Conservation (phyloP, 257 asterid genomes). For the Ligustrum vulgare region DNA sequence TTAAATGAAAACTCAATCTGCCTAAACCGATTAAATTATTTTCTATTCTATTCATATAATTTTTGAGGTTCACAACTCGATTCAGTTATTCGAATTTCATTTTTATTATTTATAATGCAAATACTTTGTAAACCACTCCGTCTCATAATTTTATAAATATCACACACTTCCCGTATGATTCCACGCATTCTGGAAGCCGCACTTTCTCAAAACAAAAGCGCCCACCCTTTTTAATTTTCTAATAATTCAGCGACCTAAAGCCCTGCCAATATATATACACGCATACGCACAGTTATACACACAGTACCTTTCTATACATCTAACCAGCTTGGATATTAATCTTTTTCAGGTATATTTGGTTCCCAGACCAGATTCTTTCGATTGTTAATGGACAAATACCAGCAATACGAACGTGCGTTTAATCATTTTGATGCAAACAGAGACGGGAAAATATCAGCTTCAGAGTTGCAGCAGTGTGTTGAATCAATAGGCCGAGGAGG, state of each 20-base stretch:
- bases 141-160: neutral
- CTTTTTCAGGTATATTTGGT: neutral
- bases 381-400: slow-evolving; percentile 33
- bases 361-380: neutral
- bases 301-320: neutral
- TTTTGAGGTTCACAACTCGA: too few species aligned
- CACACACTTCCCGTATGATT: neutral
- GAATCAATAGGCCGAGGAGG: slow-evolving; percentile 29
- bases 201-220: neutral
- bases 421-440: slow-evolving; percentile 41
- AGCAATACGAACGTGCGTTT: slow-evolving; percentile 39
- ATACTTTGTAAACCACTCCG: too few species aligned
- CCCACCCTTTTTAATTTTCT: neutral
- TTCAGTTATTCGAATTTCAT: too few species aligned
- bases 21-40: too few species aligned
- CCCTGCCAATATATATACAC: neutral
- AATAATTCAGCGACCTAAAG: neutral
- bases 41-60: too few species aligned
- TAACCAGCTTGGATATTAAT: neutral
- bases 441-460: slow-evolving; percentile 43
- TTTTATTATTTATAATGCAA: too few species aligned
- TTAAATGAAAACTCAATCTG: too few species aligned
- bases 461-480: slow-evolving; percentile 41
- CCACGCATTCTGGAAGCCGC: slow-evolving; percentile 4
- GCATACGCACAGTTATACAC: neutral